Evolutionary conservation across 2,329 filamentous ascomycete genomes (phyloP), one percentile per base, ranked within the genome.

Genomic region (Stagonosporopsis rhizophila): DNA sequence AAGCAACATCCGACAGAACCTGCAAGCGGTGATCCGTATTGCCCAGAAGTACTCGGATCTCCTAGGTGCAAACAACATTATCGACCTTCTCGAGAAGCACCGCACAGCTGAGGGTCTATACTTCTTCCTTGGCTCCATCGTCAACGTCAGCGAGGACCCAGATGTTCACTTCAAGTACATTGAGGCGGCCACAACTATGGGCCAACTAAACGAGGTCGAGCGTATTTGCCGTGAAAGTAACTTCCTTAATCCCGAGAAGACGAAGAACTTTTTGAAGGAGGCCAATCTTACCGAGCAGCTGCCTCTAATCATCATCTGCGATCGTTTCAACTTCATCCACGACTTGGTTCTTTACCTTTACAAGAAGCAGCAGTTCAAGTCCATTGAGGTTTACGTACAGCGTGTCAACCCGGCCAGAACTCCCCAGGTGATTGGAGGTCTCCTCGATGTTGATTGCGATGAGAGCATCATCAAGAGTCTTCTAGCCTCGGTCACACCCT

Each of bases 161-260:
- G 95, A 99, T 74, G 95, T 99, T 27, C 90, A 95, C 75, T 99
- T 97, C 87, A 99, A 99, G 83, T 99, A 99, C 78, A 96, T 99
- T 57, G 94, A 99, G 79, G 92, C 95, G 52, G 95, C 96, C 28
- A 96, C 93, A 22, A 90, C 88, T 73, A 96, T 96, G 86, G 88
- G 89, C 27, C 94, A 99, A 78, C 87, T 96, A 72, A 93, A 91
- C 65, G 95, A 99, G 74, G 95, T 99, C 19, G 94, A 99, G 83
- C 90, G 95, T 51, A 94, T 99, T 71, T 98, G 94, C 81, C 88
- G 96, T 59, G 95, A 99, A 77, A 96, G 89, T 83, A 92, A 56
- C 32, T 56, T 27, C 25, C 25, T 27, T 9, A 27, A 27, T 27
- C 85, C 92, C 0, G 92, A 97, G 78, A 96, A 96, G 83, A 92